phyloP scores from a whole-genome alignment of 164 flowering plant genomes.

The Kalanchoe fedtschenkoi region DNA sequence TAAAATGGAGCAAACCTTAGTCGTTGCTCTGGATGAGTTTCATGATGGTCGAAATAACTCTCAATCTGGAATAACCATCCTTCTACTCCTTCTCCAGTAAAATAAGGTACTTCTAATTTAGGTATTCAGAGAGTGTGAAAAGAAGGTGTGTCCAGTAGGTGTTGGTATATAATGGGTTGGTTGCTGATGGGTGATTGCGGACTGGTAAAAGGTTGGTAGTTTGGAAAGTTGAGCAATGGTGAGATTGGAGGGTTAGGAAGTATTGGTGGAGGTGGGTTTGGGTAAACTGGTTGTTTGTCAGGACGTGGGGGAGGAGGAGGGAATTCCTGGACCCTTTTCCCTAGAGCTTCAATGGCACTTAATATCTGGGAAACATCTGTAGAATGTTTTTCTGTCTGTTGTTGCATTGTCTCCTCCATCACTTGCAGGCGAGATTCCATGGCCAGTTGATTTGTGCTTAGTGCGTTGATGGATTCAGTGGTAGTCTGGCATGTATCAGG shows the following conservation, averaged over 20 bases:
- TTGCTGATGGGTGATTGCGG: background rate
- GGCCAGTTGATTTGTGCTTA: too few relatives aligned
- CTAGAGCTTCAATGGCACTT: too few relatives aligned
- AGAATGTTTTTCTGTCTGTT: too few relatives aligned
- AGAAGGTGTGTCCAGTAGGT: background rate
- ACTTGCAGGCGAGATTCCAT: too few relatives aligned
- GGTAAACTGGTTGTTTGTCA: background rate
- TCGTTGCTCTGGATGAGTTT: background rate
- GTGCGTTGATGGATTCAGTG: too few relatives aligned
- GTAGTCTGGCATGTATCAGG: too few relatives aligned
- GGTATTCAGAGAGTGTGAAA: background rate
- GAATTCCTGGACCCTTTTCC: background rate
- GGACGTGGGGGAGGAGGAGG: background rate
- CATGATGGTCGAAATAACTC: background rate
- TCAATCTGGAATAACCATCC: background rate
- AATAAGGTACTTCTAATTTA: background rate
- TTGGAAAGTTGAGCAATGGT: background rate
- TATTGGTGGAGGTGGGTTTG: background rate
- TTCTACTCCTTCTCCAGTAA: background rate
- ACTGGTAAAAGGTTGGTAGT: too few relatives aligned
- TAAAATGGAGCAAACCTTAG: background rate
- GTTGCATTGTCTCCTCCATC: too few relatives aligned
- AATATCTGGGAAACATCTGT: too few relatives aligned
- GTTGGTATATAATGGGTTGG: background rate
- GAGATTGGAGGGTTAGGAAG: background rate